A percentile compares a stretch with the other conserved stretches of the same genome.
Conservation (phyloP, 2,329 filamentous ascomycete species). For the Akanthomyces lecanii region DNA sequence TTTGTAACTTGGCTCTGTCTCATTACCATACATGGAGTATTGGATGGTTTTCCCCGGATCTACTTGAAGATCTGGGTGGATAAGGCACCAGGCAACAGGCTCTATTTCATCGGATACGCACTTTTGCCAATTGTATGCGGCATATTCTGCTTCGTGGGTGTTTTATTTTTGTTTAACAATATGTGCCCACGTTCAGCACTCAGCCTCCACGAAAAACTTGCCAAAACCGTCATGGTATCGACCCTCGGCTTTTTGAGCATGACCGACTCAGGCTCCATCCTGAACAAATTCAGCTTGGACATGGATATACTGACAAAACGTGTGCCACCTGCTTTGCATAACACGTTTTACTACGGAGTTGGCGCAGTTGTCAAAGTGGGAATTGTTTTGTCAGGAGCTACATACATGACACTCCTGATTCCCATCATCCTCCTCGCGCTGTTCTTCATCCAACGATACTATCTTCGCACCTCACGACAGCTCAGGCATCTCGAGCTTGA, state of each 20-base stretch:
- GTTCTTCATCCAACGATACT: not conserved
- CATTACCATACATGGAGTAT: too few relatives aligned
- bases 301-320: not conserved
- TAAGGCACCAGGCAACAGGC: too few relatives aligned
- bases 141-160: not conserved
- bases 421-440: not conserved
- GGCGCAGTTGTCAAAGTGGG: not conserved
- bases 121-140: not conserved
- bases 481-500: not conserved
- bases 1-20: too few relatives aligned
- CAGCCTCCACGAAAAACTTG: not conserved
- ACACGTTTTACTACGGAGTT: not conserved
- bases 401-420: not conserved
- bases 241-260: not conserved
- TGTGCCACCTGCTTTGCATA: not conserved
- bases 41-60: too few relatives aligned
- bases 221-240: not conserved
- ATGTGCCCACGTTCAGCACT: not conserved
- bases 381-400: not conserved
- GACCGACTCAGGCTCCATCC: not conserved
- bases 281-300: not conserved
- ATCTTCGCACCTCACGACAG: constrained; percentile 7
- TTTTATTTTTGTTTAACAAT: not conserved
- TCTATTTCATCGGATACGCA: not conserved
- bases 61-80: too few relatives aligned